Evolutionary conservation across 2,329 filamentous ascomycete species (phyloP), one percentile per base, ranked within the genome.

Genomic region (Fusarium citri): DNA sequence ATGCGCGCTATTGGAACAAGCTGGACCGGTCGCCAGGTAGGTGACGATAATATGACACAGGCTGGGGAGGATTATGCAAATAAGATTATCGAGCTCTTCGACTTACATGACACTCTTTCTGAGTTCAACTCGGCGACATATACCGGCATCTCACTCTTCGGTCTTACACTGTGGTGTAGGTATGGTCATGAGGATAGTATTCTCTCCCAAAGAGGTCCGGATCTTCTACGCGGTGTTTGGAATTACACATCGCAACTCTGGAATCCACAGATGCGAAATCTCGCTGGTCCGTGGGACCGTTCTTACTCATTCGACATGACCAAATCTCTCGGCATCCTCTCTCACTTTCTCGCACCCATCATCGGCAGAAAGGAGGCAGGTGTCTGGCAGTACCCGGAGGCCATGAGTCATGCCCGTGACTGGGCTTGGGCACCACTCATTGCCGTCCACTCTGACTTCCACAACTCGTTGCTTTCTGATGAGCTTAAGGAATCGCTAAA

Each of bases 81-180:
- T 37, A 80, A 87, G 26, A 80, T 89, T 45, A 79, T 89, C 8
- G 80, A 84, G 40, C 80, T 90, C 0, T 90, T 89, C 66, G 80
- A 84, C 64, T 78, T 81, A 20, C 82, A 84, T 55, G 78, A 84
- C 54, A 89, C 87, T 0, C 79, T 90, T 4, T 88, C 85, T 10
- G 87, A 89, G 66, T 89, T 88, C 76, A 89, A 88, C 71, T 84
- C 83, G 1, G 85, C 85, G 14, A 90, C 88, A 0, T 90, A 90
- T 64, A 85, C 86, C 0, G 88, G 88, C 0, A 86, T 90, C 2
- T 87, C 86, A 0, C 78, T 90, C 8, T 87, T 83, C 58, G 88
- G 85, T 0, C 77, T 90, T 49, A 23, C 85, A 1, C 77, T 89
- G 0, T 88, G 86, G 83, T 82, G 82, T 3, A 88, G 87, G 66